phyloP scores from a whole-genome alignment of 805 yeast genomes.

The Candida maris region DNA sequence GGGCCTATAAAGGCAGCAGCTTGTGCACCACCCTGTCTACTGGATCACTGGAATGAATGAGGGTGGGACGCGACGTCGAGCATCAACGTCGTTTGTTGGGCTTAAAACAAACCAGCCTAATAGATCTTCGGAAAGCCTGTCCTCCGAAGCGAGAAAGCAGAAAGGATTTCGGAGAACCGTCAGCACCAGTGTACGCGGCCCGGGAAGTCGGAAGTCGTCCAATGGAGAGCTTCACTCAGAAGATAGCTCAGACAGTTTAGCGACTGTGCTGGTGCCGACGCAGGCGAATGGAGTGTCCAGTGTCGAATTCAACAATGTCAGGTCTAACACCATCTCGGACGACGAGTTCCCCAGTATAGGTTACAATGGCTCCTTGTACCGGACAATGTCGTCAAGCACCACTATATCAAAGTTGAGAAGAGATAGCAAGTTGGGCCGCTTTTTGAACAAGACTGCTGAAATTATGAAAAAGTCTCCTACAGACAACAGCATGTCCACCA shows the following conservation, averaged over 20 bases:
- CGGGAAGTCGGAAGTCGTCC: background rate
- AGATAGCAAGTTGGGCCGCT: constrained; percentile 23
- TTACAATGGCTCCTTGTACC: constrained; percentile 10
- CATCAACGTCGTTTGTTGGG: constrained; percentile 1
- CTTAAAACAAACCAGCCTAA: background rate
- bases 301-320: constrained; percentile 34
- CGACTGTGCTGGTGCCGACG: constrained; percentile 3
- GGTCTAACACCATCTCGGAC: constrained; percentile 14
- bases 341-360: background rate
- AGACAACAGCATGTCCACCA: constrained; percentile 5
- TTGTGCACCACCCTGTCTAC: too few relatives aligned
- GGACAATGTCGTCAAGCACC: constrained; percentile 21
- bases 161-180: background rate
- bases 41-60: constrained; percentile 1
- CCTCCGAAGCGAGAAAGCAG: background rate
- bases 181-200: constrained; percentile 1
- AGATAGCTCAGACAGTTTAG: constrained; percentile 4
- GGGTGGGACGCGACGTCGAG: constrained; percentile 2
- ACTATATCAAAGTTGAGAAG: constrained; percentile 19
- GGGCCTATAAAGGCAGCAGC: too few relatives aligned
- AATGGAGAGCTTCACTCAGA: background rate
- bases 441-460: constrained; percentile 19
- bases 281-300: constrained; percentile 25
- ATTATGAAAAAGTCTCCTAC: constrained; percentile 21
- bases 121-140: constrained; percentile 8